phyloP scores from a whole-genome alignment of 306 rosid genomes.

The Lathyrus aphaca region DNA sequence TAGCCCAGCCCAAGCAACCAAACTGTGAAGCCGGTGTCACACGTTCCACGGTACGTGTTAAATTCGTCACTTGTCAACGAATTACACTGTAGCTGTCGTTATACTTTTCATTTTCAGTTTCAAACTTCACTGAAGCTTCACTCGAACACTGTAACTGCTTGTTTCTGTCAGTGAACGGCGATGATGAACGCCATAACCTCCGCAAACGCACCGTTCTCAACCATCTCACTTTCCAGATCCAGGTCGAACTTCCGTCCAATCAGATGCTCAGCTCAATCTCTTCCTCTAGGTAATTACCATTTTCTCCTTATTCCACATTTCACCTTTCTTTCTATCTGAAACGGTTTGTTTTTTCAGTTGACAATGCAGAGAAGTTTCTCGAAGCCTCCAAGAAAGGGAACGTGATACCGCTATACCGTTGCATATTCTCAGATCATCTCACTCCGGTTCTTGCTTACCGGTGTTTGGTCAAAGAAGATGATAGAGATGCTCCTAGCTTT shows the following conservation, averaged over 20 bases:
- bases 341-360: conserved; percentile 51
- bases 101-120: background rate
- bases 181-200: conserved; percentile 14
- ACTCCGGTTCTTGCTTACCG: conserved; percentile 97
- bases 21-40: background rate
- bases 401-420: conserved; percentile 70
- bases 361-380: conserved; percentile 60
- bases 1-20: background rate
- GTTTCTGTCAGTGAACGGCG: background rate
- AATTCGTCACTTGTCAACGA: background rate
- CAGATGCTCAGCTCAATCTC: conserved; percentile 54
- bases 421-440: conserved; percentile 90
- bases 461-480: conserved; percentile 93
- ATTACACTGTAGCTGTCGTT: background rate
- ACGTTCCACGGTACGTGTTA: background rate
- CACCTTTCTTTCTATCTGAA: background rate
- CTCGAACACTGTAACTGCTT: background rate
- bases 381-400: conserved; percentile 88
- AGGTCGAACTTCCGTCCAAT: conserved; percentile 30
- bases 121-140: background rate
- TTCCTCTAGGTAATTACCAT: conserved; percentile 47
- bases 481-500: conserved; percentile 96
- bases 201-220: background rate
- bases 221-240: conserved; percentile 39
- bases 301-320: background rate